Percentiles rank a stretch among this genome's conserved stretches.
These are phyloP conservation scores for Penicillium malachiteum DNA, from an alignment of 495 filamentous ascomycete genomes.

Conservation along the genomic window DNA sequence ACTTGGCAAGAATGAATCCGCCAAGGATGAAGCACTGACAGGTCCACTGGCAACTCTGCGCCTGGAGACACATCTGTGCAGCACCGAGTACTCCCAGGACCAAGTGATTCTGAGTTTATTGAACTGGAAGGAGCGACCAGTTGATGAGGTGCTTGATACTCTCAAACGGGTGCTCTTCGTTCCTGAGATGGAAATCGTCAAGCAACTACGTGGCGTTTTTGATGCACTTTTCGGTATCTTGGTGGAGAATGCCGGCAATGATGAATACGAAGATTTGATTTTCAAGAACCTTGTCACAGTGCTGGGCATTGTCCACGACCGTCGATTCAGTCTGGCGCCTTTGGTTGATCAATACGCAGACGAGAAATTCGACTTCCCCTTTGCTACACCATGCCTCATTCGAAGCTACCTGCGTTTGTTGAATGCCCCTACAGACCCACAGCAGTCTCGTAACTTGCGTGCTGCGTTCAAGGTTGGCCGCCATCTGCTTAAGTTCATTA, in stretches of 20 bases:
- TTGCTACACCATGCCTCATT: slow-evolving; percentile 88
- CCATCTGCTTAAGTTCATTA: slow-evolving; percentile 92
- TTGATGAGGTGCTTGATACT: slow-evolving; percentile 66
- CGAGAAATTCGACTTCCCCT: slow-evolving; percentile 86
- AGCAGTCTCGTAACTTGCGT: slow-evolving; percentile 78
- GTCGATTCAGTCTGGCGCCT: slow-evolving; percentile 86
- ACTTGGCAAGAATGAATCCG: slow-evolving; percentile 60
- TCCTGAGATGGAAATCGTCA: slow-evolving; percentile 95
- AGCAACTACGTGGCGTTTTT: slow-evolving; percentile 84
- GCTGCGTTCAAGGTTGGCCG: slow-evolving; percentile 93
- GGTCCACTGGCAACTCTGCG: slow-evolving; percentile 73
- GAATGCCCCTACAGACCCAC: slow-evolving; percentile 71
- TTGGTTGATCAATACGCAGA: slow-evolving; percentile 92
- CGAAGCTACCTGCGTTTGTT: slow-evolving; percentile 82
- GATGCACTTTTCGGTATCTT: slow-evolving; percentile 90
- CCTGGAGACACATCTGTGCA: slow-evolving; percentile 88
- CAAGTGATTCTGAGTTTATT: slow-evolving; percentile 79
- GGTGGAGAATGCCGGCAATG: slow-evolving; percentile 81
- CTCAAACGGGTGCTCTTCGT: slow-evolving; percentile 87
- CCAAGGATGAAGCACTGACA: slow-evolving; percentile 70
- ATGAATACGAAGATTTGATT: slow-evolving; percentile 88
- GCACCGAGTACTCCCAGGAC: slow-evolving; percentile 93
- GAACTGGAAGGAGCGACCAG: slow-evolving; percentile 76
- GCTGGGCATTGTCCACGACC: slow-evolving; percentile 89
- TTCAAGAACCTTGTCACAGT: slow-evolving; percentile 89